Evolutionary conservation across 2,329 filamentous ascomycete genomes (phyloP).

Genomic region (Scytalidium lignicola): DNA sequence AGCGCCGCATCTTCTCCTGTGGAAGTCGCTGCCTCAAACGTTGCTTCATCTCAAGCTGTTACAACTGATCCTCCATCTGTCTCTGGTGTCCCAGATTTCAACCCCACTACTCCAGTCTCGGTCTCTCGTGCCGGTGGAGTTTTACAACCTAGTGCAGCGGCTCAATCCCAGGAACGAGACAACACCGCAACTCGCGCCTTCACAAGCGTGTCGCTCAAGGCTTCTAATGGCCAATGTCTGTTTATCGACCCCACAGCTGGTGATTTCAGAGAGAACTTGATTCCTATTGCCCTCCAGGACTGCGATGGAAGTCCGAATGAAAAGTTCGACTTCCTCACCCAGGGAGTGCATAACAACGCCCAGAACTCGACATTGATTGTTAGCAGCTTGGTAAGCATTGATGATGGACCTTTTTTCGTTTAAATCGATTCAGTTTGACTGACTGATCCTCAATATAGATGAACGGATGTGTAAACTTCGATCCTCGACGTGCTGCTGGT

Average conservation of each 20-base stretch:
- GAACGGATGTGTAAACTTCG: slow-evolving; percentile 54
- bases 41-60: not conserved
- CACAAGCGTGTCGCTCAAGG: slow-evolving; percentile 34
- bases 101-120: slow-evolving; percentile 38
- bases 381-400: slow-evolving; percentile 39
- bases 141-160: slow-evolving; percentile 44
- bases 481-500: slow-evolving; percentile 43
- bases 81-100: slow-evolving; percentile 3
- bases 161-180: slow-evolving; percentile 38
- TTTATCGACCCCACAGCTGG: slow-evolving; percentile 39
- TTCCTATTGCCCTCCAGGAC: slow-evolving; percentile 34
- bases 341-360: slow-evolving; percentile 46
- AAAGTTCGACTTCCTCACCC: slow-evolving; percentile 39
- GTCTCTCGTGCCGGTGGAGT: slow-evolving; percentile 46
- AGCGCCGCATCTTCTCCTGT: not conserved
- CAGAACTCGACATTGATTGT: slow-evolving; percentile 43
- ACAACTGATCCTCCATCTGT: not conserved
- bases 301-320: slow-evolving; percentile 35
- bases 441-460: slow-evolving; percentile 32
- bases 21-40: too few species aligned
- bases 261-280: slow-evolving; percentile 40
- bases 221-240: slow-evolving; percentile 35
- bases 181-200: slow-evolving; percentile 36
- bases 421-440: not conserved
- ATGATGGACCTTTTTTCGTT: not conserved